Evolutionary conservation across 768 basidiomycete genomes (phyloP).

Genomic region (Lentinula raphanica): DNA sequence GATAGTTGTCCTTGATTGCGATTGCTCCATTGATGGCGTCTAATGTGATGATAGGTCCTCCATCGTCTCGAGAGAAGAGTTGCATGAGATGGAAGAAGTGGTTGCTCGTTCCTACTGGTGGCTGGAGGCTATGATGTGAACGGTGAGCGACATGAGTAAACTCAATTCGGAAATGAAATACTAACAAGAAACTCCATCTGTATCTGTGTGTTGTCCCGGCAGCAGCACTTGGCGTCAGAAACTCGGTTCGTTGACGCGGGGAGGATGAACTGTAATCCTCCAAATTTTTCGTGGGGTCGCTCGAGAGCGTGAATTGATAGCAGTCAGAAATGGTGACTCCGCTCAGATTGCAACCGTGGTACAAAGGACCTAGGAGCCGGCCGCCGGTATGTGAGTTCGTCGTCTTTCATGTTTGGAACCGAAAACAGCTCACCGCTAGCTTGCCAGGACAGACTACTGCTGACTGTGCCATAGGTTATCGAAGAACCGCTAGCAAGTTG

Average conservation of each 20-base stretch:
- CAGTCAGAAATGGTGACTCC: slow-evolving; percentile 6
- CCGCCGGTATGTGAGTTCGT: too few species aligned
- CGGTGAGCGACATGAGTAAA: neutral
- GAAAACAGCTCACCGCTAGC: neutral
- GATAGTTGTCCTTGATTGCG: slow-evolving; percentile 5
- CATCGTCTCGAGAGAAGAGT: slow-evolving; percentile 1
- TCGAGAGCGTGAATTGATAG: slow-evolving; percentile 5
- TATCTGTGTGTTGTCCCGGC: slow-evolving; percentile 9
- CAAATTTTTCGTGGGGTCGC: slow-evolving; percentile 8
- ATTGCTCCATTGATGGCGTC: neutral
- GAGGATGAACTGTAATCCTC: neutral
- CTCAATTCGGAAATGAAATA: neutral
- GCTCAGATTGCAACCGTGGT: slow-evolving; percentile 4
- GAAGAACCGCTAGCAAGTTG: neutral
- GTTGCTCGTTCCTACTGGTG: slow-evolving; percentile 5
- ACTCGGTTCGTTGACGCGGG: slow-evolving; percentile 11
- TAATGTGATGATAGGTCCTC: slow-evolving; percentile 5
- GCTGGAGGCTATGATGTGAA: neutral
- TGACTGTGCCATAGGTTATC: neutral
- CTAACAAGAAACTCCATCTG: slow-evolving; percentile 5
- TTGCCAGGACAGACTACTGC: neutral
- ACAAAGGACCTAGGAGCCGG: neutral
- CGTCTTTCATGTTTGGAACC: too few species aligned
- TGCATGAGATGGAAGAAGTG: slow-evolving; percentile 12
- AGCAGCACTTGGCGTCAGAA: slow-evolving; percentile 2